Percentiles rank a stretch among this genome's conserved stretches.
These are phyloP conservation scores for Catenaria anguillulae DNA, from an alignment of 371 early-diverging fungal species.

Conservation along the genomic window DNA sequence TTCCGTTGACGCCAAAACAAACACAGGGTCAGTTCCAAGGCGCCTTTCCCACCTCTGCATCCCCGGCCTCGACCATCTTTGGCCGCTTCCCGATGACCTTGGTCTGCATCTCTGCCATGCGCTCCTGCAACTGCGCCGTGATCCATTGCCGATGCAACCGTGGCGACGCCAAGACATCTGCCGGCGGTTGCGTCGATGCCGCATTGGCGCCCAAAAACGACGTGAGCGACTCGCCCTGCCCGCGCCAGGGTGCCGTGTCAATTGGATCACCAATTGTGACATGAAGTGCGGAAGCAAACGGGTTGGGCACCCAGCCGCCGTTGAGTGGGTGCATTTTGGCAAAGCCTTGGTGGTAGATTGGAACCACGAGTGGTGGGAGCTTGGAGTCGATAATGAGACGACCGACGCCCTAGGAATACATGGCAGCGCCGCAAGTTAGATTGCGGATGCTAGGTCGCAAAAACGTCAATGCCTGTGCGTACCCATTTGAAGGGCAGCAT, in stretches of 20 bases:
- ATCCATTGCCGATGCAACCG: not conserved
- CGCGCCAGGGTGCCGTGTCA: conserved; percentile 9
- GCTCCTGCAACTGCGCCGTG: not conserved
- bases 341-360: not conserved
- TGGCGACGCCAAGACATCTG: not conserved
- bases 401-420: conserved; percentile 8
- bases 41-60: not conserved
- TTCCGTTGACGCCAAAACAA: too few relatives aligned
- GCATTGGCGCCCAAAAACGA: not conserved
- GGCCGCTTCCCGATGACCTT: not conserved
- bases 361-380: not conserved
- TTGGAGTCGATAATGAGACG: not conserved
- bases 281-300: conserved; percentile 12
- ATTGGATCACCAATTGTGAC: conserved; percentile 21
- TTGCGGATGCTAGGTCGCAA: conserved; percentile 19
- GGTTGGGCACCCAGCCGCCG: conserved; percentile 11
- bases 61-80: not conserved
- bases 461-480: conserved; percentile 44
- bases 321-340: not conserved
- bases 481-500: conserved; percentile 62
- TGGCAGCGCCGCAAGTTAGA: too few relatives aligned
- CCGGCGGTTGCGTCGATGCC: not conserved
- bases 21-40: too few relatives aligned
- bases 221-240: not conserved
- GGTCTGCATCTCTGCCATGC: not conserved